Evolutionary conservation across 306 rosid species (phyloP).

Genomic region (Vigna mungo): DNA sequence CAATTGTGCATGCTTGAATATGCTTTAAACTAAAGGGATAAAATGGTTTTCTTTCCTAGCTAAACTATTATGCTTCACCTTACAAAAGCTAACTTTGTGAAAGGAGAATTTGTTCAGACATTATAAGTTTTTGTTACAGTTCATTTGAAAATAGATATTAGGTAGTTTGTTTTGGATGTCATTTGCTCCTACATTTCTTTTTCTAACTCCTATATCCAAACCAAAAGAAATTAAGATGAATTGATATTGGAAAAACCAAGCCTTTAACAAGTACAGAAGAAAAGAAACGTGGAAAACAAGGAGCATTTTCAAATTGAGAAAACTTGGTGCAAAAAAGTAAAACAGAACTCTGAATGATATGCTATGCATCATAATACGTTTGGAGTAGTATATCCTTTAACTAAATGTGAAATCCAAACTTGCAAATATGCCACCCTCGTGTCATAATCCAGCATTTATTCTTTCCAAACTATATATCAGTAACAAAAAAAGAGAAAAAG

Average conservation of each 20-base stretch:
- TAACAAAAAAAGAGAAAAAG: not conserved
- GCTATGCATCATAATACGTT: not conserved
- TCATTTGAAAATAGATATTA: not conserved
- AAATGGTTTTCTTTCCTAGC: not conserved
- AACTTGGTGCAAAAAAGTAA: slow-evolving; percentile 5
- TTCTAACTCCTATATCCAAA: not conserved
- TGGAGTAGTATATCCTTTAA: slow-evolving; percentile 21
- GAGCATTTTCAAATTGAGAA: slow-evolving; percentile 24
- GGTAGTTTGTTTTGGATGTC: slow-evolving; percentile 7
- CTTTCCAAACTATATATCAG: slow-evolving; percentile 29
- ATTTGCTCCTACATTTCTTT: not conserved
- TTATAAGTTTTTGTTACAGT: not conserved
- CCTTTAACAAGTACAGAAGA: not conserved
- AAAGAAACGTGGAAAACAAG: slow-evolving; percentile 22
- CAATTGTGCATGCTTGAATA: slow-evolving; percentile 8
- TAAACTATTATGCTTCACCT: not conserved
- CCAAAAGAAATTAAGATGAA: slow-evolving; percentile 13
- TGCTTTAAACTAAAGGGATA: not conserved
- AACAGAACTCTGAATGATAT: slow-evolving; percentile 8
- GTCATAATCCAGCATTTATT: slow-evolving; percentile 6
- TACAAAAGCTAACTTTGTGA: slow-evolving; percentile 28
- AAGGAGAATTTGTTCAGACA: not conserved
- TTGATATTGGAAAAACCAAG: slow-evolving; percentile 1
- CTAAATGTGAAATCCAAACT: slow-evolving; percentile 31
- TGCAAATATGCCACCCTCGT: slow-evolving; percentile 17